Evolutionary conservation across 805 yeast species (phyloP).

Genomic region (Candida pseudofarinosa): DNA sequence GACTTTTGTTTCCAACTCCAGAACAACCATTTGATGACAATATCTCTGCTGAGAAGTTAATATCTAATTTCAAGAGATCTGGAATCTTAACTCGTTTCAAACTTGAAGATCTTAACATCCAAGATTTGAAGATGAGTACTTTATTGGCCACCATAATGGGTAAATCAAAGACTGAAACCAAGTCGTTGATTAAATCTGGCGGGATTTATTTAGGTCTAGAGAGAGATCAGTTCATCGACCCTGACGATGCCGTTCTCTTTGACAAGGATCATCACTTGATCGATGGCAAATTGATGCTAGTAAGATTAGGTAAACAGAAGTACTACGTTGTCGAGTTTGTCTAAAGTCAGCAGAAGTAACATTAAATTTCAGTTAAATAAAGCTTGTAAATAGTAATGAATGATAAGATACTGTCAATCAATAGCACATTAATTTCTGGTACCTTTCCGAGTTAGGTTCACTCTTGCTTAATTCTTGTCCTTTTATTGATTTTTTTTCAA

Average conservation of each 20-base stretch:
- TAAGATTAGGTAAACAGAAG: conserved; percentile 73
- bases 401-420: conserved; percentile 1
- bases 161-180: conserved; percentile 55
- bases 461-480: conserved; percentile 6
- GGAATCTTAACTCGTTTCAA: conserved; percentile 44
- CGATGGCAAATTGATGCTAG: conserved; percentile 55
- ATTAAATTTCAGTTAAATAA: background rate
- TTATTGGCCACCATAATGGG: conserved; percentile 47
- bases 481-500: conserved; percentile 1
- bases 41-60: conserved; percentile 45
- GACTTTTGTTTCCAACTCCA: conserved; percentile 60
- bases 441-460: conserved; percentile 6
- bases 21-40: conserved; percentile 45
- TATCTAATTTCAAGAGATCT: conserved; percentile 55
- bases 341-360: background rate
- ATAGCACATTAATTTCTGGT: conserved; percentile 9
- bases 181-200: conserved; percentile 60
- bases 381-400: conserved; percentile 3
- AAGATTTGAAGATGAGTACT: conserved; percentile 45
- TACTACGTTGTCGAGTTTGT: conserved; percentile 51
- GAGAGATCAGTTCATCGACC: conserved; percentile 46
- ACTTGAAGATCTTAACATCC: conserved; percentile 27
- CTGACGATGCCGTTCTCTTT: conserved; percentile 47
- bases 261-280: conserved; percentile 46
- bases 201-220: conserved; percentile 69